Base-by-base conservation (phyloP, 2,329 filamentous ascomycete species). In the Cordyceps javanica region DNA sequence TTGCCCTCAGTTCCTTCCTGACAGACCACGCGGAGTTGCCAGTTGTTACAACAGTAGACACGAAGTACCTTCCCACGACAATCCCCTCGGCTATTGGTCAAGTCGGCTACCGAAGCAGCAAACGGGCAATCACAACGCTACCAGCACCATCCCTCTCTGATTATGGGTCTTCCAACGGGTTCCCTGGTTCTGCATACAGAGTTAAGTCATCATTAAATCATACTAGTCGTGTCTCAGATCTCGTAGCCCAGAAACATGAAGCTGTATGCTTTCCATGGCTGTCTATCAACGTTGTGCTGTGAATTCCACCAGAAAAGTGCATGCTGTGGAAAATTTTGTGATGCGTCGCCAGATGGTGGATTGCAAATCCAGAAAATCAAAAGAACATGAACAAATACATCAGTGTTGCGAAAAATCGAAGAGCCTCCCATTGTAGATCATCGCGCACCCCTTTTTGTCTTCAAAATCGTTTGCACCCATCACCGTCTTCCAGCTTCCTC, bases 401-500 rank as follows among this genome's bases (percentile, higher is more conserved):
- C 30, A 39, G 14, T n/a, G 19, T 34, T 28, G 30, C 10, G 25
- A 36, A 26, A 1, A 7, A 26, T 48, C 6, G 41, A 41, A 26
- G 39, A 39, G 11, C 53, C 32, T 34, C 53, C 53, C 23, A 30
- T 13, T n/a, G 8, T 39, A 21, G 39, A 56, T 25, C 11, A 39
- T 42, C 34, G 44, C 42, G 14, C 42, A 13, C 30, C 28, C 16
- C 3, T 39, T 55, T 42, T 58, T 55, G 5, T 39, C 30, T 32
- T 49, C 42, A 78, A 62, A 77, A 78, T 69, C 75, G 74, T 59
- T 70, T 74, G 64, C 70, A 68, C 55, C 70, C 70, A 9, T 66
- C 70, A 1, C 73, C 70, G 61, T 78, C 75, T 62, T 81, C 77
- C 54, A 85, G 66, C 63, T 75, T 79, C 62, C 70, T 74, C 62